Base-by-base conservation (phyloP, 352 stramenopile genomes). In the Globisporangium paddicum region DNA sequence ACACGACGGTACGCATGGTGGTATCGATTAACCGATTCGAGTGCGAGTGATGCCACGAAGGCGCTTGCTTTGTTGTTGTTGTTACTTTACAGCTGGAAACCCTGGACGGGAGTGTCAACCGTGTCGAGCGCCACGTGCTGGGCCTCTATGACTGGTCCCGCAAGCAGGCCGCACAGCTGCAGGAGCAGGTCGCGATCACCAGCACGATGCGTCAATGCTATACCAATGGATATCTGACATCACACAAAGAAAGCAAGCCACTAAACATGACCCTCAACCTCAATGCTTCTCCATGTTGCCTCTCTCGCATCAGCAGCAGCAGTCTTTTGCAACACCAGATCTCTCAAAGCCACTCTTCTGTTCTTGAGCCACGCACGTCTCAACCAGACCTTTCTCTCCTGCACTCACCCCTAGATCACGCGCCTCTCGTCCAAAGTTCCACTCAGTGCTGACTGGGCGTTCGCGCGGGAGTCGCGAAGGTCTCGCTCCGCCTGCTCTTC, bases 91-190 rank as follows among this genome's bases (percentile, higher is more conserved):
- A 87, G 65, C 60, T 72, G 14, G 67, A 66, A 0, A 68, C 71
- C 13, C 64, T 75, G 28, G 62, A 62, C 13, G 59, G 54, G 4
- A 72, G 62, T 1, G 65, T 87, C 16, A 38, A 46, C 2, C 64
- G 63, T 7, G 48, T 79, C 16, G 69, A 86, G 37, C 38, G 55
- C 5, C 71, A 88, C 47, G 52, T 88, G 37, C 57, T 88, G 5
- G 78, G 69, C 1, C 55, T 88, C 11, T 86, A 88, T 66, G 78
- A 88, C 60, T 88, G 78, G 77, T 76, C 69, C 5, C 69, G 72
- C n/a, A 55, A 59, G 7, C 75, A 80, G 25, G 19, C 85, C 16
- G 32, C 10, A 1, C 41, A 40, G 23, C 35, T 73, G 16, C 50
- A 77, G 30, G 47, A 72, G 26, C 55, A 74, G 30, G 55, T 74